A percentile compares a stretch with the other conserved stretches of the same genome.
phyloP scores from a whole-genome alignment of 2,329 filamentous ascomycete species.

The Purpureocillium lavendulum region DNA sequence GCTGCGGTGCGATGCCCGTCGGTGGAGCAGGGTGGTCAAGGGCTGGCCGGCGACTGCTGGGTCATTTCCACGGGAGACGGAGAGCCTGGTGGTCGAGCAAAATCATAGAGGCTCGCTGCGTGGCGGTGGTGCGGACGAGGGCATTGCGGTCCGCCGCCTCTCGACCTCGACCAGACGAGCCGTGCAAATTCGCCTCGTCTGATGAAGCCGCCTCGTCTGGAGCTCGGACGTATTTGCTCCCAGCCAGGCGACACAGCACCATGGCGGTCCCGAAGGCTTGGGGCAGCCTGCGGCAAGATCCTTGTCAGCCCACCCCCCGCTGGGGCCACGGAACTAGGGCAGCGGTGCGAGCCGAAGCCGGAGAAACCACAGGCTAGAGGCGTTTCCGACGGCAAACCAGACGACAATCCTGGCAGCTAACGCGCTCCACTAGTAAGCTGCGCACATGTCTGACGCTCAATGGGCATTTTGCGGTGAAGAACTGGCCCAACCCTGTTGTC shows the following conservation, averaged over 20 bases:
- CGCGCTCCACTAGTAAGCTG: constrained; percentile 12
- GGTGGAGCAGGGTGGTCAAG: constrained; percentile 6
- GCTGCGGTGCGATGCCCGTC: constrained; percentile 5
- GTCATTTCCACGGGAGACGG: background rate
- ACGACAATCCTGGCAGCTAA: constrained; percentile 2
- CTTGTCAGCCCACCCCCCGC: constrained; percentile 13
- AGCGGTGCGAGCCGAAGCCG: constrained; percentile 29
- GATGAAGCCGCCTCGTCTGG: background rate
- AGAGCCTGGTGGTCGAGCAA: no score
- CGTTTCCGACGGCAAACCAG: constrained; percentile 17
- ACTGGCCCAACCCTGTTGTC: background rate
- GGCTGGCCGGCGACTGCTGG: background rate
- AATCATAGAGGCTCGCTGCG: no score
- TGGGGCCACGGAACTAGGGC: constrained; percentile 15
- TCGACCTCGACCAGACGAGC: no score
- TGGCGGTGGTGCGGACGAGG: no score
- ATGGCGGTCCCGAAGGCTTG: constrained; percentile 9
- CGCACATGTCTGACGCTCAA: constrained; percentile 26
- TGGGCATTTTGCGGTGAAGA: constrained; percentile 15
- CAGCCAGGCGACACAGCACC: background rate
- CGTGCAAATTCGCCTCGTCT: no score
- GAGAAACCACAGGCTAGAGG: constrained; percentile 22
- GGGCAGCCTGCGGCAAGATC: constrained; percentile 12
- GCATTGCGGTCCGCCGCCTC: no score
- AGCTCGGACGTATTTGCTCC: background rate